phyloP scores from a whole-genome alignment of 2,329 filamentous ascomycete genomes.

The Blastomyces silverae region DNA sequence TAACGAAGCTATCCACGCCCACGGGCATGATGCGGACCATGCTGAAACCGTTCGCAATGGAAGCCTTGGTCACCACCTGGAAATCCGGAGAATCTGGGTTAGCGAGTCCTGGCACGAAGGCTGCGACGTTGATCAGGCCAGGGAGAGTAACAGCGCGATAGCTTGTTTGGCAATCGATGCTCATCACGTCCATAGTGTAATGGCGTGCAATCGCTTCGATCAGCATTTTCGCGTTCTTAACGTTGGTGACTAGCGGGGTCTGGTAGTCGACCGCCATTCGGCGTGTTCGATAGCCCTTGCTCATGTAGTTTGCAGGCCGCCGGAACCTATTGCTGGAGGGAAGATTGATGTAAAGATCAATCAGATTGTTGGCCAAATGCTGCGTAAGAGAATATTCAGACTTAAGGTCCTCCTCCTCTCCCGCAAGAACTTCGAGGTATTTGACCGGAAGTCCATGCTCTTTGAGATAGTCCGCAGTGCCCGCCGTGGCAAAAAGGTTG shows the following conservation, averaged over 20 bases:
- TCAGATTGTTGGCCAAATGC: conserved; percentile 94
- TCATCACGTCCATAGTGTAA: conserved; percentile 74
- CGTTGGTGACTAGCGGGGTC: conserved; percentile 93
- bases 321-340: conserved; percentile 98
- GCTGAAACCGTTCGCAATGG: conserved; percentile 66
- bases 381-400: conserved; percentile 96
- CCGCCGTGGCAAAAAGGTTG: conserved; percentile 91
- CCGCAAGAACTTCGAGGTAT: conserved; percentile 79
- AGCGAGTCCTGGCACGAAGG: conserved; percentile 68
- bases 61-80: conserved; percentile 63
- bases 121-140: conserved; percentile 70
- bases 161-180: conserved; percentile 87
- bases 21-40: conserved; percentile 76
- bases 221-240: conserved; percentile 97
- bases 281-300: conserved; percentile 90
- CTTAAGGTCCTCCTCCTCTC: conserved; percentile 74
- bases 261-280: conserved; percentile 98
- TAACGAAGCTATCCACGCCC: conserved; percentile 64
- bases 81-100: conserved; percentile 60
- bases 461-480: conserved; percentile 92
- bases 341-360: conserved; percentile 97
- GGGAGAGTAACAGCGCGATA: conserved; percentile 67
- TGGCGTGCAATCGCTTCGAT: conserved; percentile 89
- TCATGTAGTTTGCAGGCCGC: conserved; percentile 96
- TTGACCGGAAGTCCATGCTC: conserved; percentile 88